Evolutionary conservation across 257 asterid genomes (phyloP), one percentile per base, ranked within the genome.

Genomic region (Pogostemon cablin): DNA sequence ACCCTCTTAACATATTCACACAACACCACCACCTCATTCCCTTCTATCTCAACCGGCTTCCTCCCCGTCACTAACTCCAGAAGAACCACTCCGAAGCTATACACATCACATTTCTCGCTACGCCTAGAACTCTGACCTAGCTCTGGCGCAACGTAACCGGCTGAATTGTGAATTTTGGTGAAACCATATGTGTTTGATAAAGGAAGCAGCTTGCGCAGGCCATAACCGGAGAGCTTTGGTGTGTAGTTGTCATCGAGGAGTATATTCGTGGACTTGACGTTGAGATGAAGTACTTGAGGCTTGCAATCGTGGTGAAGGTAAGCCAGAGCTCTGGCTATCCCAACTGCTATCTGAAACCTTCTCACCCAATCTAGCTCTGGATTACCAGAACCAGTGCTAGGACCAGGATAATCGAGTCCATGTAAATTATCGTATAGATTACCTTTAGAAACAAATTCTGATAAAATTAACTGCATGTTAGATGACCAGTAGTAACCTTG

Each of bases 401-500:
- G 85, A 32, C 98, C 85, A 6, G 95, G 90, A 73, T 81, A 85
- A 52, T 83, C 69, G 37, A 78, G 72, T 6, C 95, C 95, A 38
- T 89, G 99, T 11, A 91, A 72, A 72, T 89, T 91, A 39, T 91
- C 93, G 32, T 91, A 82, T 20, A 95, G 81, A 76, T 89, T 95
- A 6, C 98, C 99, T 42, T 81, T 86, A 0, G 90, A 66, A 40
- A 87, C 77, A 57, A 86, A 91, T 67, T 95, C 96, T 0, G 89
- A 84, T 46, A 95, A 67, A 52, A 95, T 84, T 11, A 95, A 63
- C 69, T 85, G 91, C 98, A 91, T 86, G 68, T 80, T 87, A 3
- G 96, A 79, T n/a, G 98, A 95, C 98, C 98, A 89, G 32, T 95
- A 95, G 66, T 89, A 91, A 3, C 99, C 98, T 79, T 95, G 96